phyloP scores from a whole-genome alignment of 106 monocot genomes.

The Dactylorhiza incarnata region DNA sequence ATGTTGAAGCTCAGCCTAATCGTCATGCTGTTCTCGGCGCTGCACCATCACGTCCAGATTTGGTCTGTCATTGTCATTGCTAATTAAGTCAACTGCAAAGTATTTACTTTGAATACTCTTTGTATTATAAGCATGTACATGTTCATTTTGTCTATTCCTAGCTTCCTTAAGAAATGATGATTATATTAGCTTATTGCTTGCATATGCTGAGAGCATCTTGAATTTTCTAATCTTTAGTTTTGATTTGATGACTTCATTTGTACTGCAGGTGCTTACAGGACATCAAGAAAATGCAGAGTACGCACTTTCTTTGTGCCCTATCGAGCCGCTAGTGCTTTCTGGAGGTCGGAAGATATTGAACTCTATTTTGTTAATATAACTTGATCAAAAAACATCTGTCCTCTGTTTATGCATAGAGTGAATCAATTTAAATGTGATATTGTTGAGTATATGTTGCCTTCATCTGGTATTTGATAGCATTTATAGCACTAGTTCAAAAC shows the following conservation, averaged over 20 bases:
- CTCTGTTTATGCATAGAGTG: too few species aligned
- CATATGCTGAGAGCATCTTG: background rate
- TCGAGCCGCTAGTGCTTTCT: constrained; percentile 81
- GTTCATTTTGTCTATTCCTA: background rate
- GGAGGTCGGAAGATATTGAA: constrained; percentile 51
- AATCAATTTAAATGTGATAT: too few species aligned
- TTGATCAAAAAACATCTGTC: too few species aligned
- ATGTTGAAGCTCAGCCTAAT: constrained; percentile 93
- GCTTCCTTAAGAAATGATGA: background rate
- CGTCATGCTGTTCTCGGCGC: constrained; percentile 77
- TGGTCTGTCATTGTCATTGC: constrained; percentile 34
- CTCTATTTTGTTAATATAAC: background rate
- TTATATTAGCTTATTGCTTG: background rate
- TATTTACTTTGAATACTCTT: background rate
- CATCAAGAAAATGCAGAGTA: constrained; percentile 92
- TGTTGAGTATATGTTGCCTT: too few species aligned
- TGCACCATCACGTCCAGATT: constrained; percentile 69
- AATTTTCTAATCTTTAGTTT: background rate
- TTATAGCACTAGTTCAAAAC: background rate
- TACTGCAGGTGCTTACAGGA: constrained; percentile 68
- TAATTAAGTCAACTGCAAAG: background rate
- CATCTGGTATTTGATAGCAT: background rate
- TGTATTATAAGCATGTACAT: background rate
- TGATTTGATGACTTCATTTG: background rate
- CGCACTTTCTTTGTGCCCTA: constrained; percentile 94